phyloP scores from a whole-genome alignment of 2,329 filamentous ascomycete species.

The Fusarium temperatum region DNA sequence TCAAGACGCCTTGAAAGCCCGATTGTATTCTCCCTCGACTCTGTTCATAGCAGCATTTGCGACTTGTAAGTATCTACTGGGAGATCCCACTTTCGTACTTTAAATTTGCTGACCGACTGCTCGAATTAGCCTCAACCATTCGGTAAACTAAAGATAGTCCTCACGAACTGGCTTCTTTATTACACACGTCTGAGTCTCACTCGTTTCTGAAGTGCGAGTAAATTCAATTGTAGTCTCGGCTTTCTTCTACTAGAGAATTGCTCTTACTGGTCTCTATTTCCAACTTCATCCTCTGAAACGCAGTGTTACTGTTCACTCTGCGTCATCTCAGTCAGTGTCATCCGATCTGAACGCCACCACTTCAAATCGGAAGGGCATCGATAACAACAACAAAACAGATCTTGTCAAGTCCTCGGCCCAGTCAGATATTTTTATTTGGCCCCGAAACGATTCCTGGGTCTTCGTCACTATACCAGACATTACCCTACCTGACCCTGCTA shows the following conservation, averaged over 20 bases:
- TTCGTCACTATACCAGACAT: background rate
- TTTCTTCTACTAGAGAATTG: constrained; percentile 4
- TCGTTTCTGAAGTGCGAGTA: background rate
- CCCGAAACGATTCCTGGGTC: constrained; percentile 13
- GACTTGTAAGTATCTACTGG: background rate
- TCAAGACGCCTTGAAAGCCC: constrained; percentile 9
- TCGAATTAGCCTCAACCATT: background rate
- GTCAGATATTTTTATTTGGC: constrained; percentile 5
- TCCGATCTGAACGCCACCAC: constrained; percentile 19
- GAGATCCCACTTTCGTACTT: background rate
- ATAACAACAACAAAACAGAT: background rate
- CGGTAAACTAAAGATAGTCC: background rate
- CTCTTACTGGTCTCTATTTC: background rate
- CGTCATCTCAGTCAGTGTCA: constrained; percentile 21
- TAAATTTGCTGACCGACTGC: background rate
- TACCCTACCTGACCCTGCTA: constrained; percentile 11
- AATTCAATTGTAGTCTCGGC: background rate
- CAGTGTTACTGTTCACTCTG: background rate
- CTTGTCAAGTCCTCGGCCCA: background rate
- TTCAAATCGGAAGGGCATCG: background rate
- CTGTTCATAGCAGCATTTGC: background rate
- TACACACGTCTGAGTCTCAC: background rate
- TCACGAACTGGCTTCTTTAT: constrained; percentile 8
- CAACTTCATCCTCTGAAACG: background rate
- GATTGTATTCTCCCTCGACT: background rate